phyloP scores from a whole-genome alignment of 2,329 filamentous ascomycete genomes.

The Drechslerella dactyloides region DNA sequence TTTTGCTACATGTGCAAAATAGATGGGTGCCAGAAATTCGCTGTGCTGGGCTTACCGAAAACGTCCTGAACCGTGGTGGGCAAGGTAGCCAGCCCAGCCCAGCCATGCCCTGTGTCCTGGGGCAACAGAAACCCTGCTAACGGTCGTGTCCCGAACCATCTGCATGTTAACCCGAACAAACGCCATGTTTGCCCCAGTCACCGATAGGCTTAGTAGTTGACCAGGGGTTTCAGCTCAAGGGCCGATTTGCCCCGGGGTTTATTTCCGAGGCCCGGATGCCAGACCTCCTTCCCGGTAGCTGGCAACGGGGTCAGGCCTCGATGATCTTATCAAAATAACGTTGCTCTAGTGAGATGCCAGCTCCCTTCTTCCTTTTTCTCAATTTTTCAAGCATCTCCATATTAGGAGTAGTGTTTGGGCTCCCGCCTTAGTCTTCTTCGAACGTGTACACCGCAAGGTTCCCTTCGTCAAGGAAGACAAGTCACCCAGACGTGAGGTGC shows the following conservation, averaged over 20 bases:
- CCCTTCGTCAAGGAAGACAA: conserved; percentile 10
- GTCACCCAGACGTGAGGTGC: conserved; percentile 12
- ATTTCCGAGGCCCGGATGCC: neutral
- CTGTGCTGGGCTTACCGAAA: conserved; percentile 34
- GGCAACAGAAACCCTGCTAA: neutral
- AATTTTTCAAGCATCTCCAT: conserved; percentile 22
- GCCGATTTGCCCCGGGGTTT: conserved; percentile 2
- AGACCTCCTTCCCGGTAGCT: neutral
- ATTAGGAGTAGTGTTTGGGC: conserved; percentile 23
- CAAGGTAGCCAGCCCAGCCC: neutral
- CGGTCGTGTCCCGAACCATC: conserved; percentile 7
- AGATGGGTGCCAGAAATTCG: conserved; percentile 31
- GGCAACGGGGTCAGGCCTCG: conserved; percentile 1
- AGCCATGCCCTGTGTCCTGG: conserved; percentile 37
- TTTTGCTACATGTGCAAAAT: conserved; percentile 38
- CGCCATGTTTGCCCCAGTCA: neutral
- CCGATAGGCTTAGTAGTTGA: conserved; percentile 6
- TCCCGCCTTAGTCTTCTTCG: neutral
- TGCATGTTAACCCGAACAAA: conserved; percentile 25
- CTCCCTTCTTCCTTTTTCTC: conserved; percentile 1
- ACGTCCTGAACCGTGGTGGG: conserved; percentile 5
- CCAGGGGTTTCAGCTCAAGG: conserved; percentile 2
- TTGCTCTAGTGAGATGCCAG: conserved; percentile 19
- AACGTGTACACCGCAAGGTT: conserved; percentile 6
- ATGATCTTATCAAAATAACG: conserved; percentile 29